These are phyloP conservation scores for Ceratobasidium sp. DNA, from an alignment of 1,284 basidiomycete species.

Conservation along the genomic window DNA sequence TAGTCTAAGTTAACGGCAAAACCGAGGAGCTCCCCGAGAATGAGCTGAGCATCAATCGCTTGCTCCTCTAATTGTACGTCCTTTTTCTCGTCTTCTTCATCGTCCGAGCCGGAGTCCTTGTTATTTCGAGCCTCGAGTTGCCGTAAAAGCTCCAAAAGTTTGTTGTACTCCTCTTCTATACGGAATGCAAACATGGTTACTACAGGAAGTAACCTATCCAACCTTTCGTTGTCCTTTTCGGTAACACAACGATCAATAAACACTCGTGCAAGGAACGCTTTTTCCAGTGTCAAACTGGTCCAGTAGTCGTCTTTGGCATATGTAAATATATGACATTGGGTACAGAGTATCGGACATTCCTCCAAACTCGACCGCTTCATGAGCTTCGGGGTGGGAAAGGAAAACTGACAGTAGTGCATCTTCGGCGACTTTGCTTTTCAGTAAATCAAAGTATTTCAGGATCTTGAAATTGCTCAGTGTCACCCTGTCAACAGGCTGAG, in stretches of 20 bases:
- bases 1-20: constrained; percentile 88
- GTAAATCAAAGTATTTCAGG: constrained; percentile 67
- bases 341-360: constrained; percentile 56
- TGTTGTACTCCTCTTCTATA: constrained; percentile 81
- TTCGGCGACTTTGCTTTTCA: constrained; percentile 63
- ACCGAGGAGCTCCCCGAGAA: constrained; percentile 80
- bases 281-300: constrained; percentile 76
- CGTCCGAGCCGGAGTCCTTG: constrained; percentile 54
- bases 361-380: constrained; percentile 72
- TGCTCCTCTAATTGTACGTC: constrained; percentile 65
- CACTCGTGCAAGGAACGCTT: constrained; percentile 80
- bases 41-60: constrained; percentile 61
- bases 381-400: constrained; percentile 62
- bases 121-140: constrained; percentile 50
- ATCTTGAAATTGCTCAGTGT: constrained; percentile 55
- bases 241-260: constrained; percentile 81
- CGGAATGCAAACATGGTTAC: constrained; percentile 88
- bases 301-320: constrained; percentile 70
- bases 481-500: neutral
- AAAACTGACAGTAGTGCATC: constrained; percentile 71
- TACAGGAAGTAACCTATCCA: constrained; percentile 82
- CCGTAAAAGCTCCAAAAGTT: constrained; percentile 60
- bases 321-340: constrained; percentile 1
- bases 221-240: constrained; percentile 66
- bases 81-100: constrained; percentile 54